Base-by-base conservation (phyloP, 2,329 filamentous ascomycete genomes). In the Xylaria multiplex region DNA sequence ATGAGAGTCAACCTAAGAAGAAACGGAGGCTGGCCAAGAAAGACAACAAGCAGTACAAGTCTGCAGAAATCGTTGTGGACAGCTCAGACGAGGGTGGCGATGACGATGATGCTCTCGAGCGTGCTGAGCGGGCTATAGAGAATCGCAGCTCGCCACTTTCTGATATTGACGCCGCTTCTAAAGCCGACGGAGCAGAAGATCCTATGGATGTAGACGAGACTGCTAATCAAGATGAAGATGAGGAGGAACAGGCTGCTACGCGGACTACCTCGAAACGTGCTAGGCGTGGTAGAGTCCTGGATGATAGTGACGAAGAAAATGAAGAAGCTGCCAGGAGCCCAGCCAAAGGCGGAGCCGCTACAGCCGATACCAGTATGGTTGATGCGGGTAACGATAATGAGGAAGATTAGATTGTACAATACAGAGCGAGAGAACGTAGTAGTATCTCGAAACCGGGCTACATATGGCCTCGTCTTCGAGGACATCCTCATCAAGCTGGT, bases 51-150 rank as follows among this genome's bases (percentile, higher is more conserved):
- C 96, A 97, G 79, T 97, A 88, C 84, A 97, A 97, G 85, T 94
- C 91, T 57, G 89, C 87, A 1, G 93, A 97, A 79, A 88, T 93
- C 68, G 89, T 97, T 32, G 90, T 93, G 50, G 91, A 95, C 69
- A 93, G 90, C 69, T 87, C 86, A 16, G 86, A 86, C 13, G 84
- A 84, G 2, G 64, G 52, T 32, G 63, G 60, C n/a, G 76, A 80
- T 7, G 79, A 79, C 14, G 77, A 80, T 1, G 79, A 83, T 48
- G 78, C 77, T 5, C 78, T 84, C 3, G 83, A 84, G n/a, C 79
- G 79, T 35, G 82, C 81, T 0, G 83, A 84, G 70, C 76, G 78
- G 57, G 78, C 77, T 4, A 72, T 83, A 2, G 79, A 80, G 37
- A 76, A 63, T 68, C 73, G 72, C 65, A 69, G 62, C 63, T 75